Evolutionary conservation across 768 basidiomycete species (phyloP).

Genomic region (Xerocomellus amylosporus): DNA sequence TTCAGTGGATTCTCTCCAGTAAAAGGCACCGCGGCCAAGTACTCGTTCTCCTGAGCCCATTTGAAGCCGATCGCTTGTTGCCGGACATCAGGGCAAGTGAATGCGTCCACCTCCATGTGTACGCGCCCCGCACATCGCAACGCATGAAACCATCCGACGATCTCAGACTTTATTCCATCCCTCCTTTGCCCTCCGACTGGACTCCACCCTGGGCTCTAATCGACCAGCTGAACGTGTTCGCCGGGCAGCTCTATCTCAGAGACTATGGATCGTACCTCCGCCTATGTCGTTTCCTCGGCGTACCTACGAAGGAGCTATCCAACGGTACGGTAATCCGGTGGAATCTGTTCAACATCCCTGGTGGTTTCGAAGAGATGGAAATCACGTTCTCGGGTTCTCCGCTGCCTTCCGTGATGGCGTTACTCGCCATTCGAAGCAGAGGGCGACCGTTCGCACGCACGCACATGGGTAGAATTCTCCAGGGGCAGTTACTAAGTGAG

Average conservation of each 20-base stretch:
- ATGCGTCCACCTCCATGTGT: conserved; percentile 38
- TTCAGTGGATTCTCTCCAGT: conserved; percentile 22
- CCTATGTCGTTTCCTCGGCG: conserved; percentile 22
- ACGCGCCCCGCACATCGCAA: conserved; percentile 37
- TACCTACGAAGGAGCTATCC: not conserved
- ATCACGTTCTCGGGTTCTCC: not conserved
- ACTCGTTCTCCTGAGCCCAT: conserved; percentile 11
- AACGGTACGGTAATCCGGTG: not conserved
- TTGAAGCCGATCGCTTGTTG: conserved; percentile 38
- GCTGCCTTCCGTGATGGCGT: not conserved
- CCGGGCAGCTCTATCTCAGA: conserved; percentile 14
- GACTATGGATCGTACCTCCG: conserved; percentile 20
- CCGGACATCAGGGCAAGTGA: conserved; percentile 34
- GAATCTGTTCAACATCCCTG: not conserved
- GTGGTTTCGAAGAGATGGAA: not conserved
- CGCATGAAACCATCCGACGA: conserved; percentile 37
- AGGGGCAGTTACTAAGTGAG: not conserved
- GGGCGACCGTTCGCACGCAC: not conserved
- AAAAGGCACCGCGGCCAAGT: not conserved
- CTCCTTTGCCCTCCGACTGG: conserved; percentile 1
- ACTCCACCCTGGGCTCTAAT: not conserved
- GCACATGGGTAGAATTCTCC: not conserved
- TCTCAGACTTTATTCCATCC: conserved; percentile 11
- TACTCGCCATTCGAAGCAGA: not conserved
- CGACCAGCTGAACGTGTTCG: conserved; percentile 1